A percentile compares a stretch with the other conserved stretches of the same genome.
Evolutionary conservation across 2,329 filamentous ascomycete genomes (phyloP).

Genomic region (Aspergillus udagawae): DNA sequence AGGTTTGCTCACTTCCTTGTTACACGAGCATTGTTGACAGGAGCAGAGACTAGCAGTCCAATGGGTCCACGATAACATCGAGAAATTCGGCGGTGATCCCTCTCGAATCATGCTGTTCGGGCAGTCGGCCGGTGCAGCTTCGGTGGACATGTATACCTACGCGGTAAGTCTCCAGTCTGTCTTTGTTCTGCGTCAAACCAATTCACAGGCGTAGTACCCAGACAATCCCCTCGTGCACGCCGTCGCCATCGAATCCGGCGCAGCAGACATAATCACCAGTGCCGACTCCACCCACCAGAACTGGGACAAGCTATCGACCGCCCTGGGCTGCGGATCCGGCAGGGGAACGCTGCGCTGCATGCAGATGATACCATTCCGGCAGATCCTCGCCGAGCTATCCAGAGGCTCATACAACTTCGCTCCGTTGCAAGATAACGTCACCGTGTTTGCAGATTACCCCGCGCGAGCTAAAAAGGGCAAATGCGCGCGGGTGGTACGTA

Average conservation of each 20-base stretch:
- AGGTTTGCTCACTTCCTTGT: slow-evolving; percentile 2
- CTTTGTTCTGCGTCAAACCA: not conserved
- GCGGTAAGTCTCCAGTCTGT: slow-evolving; percentile 3
- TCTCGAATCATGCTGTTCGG: slow-evolving; percentile 48
- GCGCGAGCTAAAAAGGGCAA: slow-evolving; percentile 3
- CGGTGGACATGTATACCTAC: slow-evolving; percentile 9
- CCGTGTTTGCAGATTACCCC: slow-evolving; percentile 7
- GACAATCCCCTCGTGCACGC: slow-evolving; percentile 5
- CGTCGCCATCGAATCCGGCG: slow-evolving; percentile 8
- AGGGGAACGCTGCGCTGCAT: slow-evolving; percentile 3
- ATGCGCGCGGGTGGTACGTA: slow-evolving; percentile 5
- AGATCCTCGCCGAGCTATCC: slow-evolving; percentile 3
- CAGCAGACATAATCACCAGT: not conserved
- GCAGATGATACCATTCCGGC: not conserved
- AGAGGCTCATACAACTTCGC: slow-evolving; percentile 2
- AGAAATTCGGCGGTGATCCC: slow-evolving; percentile 49
- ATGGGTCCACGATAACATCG: slow-evolving; percentile 50
- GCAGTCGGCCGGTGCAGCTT: slow-evolving; percentile 45
- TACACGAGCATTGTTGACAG: too few relatives aligned
- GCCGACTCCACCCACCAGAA: not conserved
- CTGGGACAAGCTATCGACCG: slow-evolving; percentile 7
- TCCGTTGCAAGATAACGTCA: slow-evolving; percentile 3
- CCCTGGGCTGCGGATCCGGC: slow-evolving; percentile 4
- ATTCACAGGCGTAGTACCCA: not conserved
- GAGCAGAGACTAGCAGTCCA: not conserved